Evolutionary conservation across 371 early-diverging fungal species (phyloP).

Genomic region (Mucor lusitanicus): DNA sequence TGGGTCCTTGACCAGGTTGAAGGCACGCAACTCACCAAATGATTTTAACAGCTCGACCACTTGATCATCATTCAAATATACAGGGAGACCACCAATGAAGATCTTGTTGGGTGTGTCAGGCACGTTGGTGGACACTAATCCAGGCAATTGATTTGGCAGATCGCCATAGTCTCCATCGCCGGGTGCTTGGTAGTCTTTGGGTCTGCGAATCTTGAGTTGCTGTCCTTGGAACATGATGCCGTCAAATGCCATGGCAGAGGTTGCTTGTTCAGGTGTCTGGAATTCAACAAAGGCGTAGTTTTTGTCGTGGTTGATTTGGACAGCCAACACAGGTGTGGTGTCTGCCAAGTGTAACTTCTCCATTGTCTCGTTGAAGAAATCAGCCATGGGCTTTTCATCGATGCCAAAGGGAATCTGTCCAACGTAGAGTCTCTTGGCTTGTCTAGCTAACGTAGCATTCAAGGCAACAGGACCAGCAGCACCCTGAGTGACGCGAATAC

Average conservation of each 20-base stretch:
- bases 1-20: constrained; percentile 90
- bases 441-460: constrained; percentile 53
- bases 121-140: constrained; percentile 80
- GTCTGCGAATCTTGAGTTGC: constrained; percentile 88
- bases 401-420: constrained; percentile 90
- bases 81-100: constrained; percentile 92
- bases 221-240: constrained; percentile 86
- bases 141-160: constrained; percentile 29
- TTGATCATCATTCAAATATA: constrained; percentile 90
- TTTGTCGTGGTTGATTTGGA: constrained; percentile 90
- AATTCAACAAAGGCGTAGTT: constrained; percentile 93
- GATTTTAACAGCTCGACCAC: constrained; percentile 90
- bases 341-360: constrained; percentile 62
- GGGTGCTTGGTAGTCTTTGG: constrained; percentile 92
- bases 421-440: constrained; percentile 87
- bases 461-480: constrained; percentile 48
- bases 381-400: constrained; percentile 74
- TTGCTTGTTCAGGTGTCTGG: constrained; percentile 79
- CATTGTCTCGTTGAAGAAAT: constrained; percentile 90
- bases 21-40: constrained; percentile 91
- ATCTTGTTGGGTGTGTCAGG: constrained; percentile 93
- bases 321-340: constrained; percentile 71
- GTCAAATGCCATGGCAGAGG: constrained; percentile 90
- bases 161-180: constrained; percentile 31
- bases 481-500: constrained; percentile 38